Percentiles rank a stretch among this genome's conserved stretches.
phyloP scores from a whole-genome alignment of 495 filamentous ascomycete species.

The Penicillium cinerascens region DNA sequence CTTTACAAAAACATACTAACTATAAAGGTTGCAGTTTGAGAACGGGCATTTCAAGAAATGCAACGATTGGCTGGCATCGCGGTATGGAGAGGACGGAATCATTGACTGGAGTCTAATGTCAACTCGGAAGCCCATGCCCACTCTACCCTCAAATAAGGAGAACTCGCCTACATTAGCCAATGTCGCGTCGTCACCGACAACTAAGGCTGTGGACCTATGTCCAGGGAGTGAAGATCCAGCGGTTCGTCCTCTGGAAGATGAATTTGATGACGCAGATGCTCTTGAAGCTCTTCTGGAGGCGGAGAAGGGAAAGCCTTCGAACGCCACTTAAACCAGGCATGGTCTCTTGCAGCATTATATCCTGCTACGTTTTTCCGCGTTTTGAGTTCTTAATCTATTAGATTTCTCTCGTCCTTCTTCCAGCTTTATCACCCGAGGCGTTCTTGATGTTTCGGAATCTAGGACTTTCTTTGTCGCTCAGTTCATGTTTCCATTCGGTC shows the following conservation, averaged over 20 bases:
- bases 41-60: conserved; percentile 84
- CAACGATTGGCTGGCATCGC: conserved; percentile 78
- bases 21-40: conserved; percentile 52
- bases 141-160: conserved; percentile 20
- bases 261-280: conserved; percentile 42
- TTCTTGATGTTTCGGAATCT: background rate
- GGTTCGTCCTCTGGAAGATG: conserved; percentile 14
- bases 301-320: conserved; percentile 10
- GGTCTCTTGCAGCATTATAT: background rate
- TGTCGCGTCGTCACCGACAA: conserved; percentile 1
- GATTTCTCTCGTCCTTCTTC: background rate
- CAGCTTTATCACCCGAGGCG: background rate
- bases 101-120: conserved; percentile 82
- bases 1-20: background rate
- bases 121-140: conserved; percentile 13
- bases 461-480: background rate
- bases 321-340: background rate
- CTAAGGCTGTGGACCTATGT: background rate
- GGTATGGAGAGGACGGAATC: conserved; percentile 72
- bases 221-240: conserved; percentile 6
- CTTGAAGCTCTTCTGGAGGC: conserved; percentile 38
- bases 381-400: background rate
- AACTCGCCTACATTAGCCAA: conserved; percentile 11
- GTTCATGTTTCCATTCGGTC: background rate
- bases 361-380: background rate